Base-by-base conservation (phyloP, 2,329 filamentous ascomycete genomes). In the Penicillium polonicum region DNA sequence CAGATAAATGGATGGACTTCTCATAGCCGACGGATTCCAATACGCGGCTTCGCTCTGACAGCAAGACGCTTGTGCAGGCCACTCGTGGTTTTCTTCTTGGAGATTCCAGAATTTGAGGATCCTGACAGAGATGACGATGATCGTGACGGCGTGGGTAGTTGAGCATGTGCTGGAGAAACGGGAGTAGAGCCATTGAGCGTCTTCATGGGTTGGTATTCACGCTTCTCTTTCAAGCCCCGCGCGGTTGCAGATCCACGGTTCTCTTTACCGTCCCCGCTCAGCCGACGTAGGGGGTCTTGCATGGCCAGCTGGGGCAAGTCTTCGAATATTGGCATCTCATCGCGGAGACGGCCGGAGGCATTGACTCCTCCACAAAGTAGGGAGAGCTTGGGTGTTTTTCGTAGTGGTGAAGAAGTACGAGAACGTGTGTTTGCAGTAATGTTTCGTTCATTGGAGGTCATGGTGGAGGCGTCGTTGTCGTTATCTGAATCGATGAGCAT, bases 381-480 rank as follows among this genome's bases (percentile, higher is more conserved):
- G 12, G 66, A 65, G 19, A 72, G 68, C 58, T 73, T 76, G 0
- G 73, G 72, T 1, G 74, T 72, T 63, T 77, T 77, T 9, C 72
- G 61, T 19, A 66, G 66, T 13, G 68, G 71, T 10, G 68, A 69
- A 39, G 63, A 63, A 4, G 56, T 55, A n/a, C 65, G 61, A 13
- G 62, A 53, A 33, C 44, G 46, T 39, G 57, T 55, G 45, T 78
- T 78, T 13, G 74, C 75, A 10, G 70, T 70, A 53, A 79, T 76
- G 46, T 79, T 79, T 55, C 71, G 68, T 44, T 77, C 74, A 4
- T 77, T 78, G 5, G 70, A 65, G 13, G 68, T 74, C 67, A 73
- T 67, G 31, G 29, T 15, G 2, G 41, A n/a, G n/a, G 60, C 58
- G 23, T 70, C 66, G 10, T 55, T 52, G 9, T 70, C 64, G n/a